These are phyloP conservation scores for Pestalotiopsis fici DNA, from an alignment of 2,329 filamentous ascomycete genomes.

Conservation along the genomic window DNA sequence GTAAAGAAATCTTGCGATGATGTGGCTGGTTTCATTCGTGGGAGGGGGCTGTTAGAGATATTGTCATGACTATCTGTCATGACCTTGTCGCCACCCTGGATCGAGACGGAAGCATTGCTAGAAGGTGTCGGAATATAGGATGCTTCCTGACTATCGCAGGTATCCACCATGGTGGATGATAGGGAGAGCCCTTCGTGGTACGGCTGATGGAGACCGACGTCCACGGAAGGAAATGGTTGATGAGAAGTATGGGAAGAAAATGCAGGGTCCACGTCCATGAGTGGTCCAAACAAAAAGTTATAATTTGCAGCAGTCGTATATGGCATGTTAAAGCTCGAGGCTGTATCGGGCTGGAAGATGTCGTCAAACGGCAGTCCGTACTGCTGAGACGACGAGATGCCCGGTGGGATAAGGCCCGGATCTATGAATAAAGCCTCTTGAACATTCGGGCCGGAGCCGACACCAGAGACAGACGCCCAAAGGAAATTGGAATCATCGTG, in stretches of 20 bases:
- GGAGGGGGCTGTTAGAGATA: not conserved
- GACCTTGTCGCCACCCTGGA: not conserved
- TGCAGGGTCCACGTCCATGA: slow-evolving; percentile 17
- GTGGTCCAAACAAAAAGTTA: slow-evolving; percentile 61
- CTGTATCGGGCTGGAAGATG: slow-evolving; percentile 61
- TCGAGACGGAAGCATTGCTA: not conserved
- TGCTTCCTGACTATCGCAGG: not conserved
- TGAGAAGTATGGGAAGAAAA: not conserved
- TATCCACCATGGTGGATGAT: not conserved
- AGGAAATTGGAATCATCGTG: slow-evolving; percentile 13
- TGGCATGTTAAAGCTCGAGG: slow-evolving; percentile 65
- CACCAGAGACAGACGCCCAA: slow-evolving; percentile 6
- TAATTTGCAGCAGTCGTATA: slow-evolving; percentile 65
- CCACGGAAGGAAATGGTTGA: not conserved
- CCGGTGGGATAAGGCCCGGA: slow-evolving; percentile 26
- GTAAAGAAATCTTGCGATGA: not conserved
- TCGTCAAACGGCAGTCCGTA: slow-evolving; percentile 45
- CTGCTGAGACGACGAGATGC: slow-evolving; percentile 21
- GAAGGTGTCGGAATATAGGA: not conserved
- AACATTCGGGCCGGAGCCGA: not conserved
- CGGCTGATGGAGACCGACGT: not conserved
- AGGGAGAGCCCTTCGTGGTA: not conserved
- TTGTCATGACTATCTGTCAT: not conserved
- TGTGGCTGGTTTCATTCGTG: not conserved
- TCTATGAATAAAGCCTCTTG: slow-evolving; percentile 21